Evolutionary conservation across 2,329 filamentous ascomycete species (phyloP).

Genomic region (Elsinoe arachidis): DNA sequence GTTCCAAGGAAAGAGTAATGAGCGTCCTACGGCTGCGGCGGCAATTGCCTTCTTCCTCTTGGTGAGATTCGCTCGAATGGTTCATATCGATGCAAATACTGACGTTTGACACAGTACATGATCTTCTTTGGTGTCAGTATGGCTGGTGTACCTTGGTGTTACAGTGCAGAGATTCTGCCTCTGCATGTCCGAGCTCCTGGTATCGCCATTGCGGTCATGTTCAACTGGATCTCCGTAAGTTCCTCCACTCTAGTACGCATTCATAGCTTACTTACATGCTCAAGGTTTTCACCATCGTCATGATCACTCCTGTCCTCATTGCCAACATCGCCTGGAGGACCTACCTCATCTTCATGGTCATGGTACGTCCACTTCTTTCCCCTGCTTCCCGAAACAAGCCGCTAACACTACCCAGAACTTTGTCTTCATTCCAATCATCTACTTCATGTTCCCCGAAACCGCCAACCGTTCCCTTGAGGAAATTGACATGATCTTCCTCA

Average conservation of each 20-base stretch:
- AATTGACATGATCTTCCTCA: conserved; percentile 31
- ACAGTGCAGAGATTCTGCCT: conserved; percentile 38
- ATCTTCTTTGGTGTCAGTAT: conserved; percentile 21
- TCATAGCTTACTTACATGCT: too few species aligned
- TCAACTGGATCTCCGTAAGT: conserved; percentile 37
- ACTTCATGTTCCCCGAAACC: conserved; percentile 36
- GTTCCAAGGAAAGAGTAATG: conserved; percentile 29
- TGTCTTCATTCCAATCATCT: conserved; percentile 22
- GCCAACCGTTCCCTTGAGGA: conserved; percentile 33
- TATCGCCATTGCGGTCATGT: conserved; percentile 37
- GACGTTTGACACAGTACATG: conserved; percentile 13
- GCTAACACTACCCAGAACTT: conserved; percentile 6
- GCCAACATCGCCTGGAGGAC: conserved; percentile 40
- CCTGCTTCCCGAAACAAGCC: background rate
- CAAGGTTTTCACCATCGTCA: conserved; percentile 13
- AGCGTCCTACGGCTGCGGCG: conserved; percentile 33
- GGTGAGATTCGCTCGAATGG: conserved; percentile 25
- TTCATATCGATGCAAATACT: background rate
- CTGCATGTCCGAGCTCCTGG: conserved; percentile 40
- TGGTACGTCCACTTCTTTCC: background rate
- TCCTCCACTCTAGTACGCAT: too few species aligned
- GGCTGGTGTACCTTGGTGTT: conserved; percentile 21
- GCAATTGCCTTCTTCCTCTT: conserved; percentile 42
- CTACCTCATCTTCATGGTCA: conserved; percentile 41
- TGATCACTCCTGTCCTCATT: conserved; percentile 37